A percentile compares a stretch with the other conserved stretches of the same genome.
phyloP scores from a whole-genome alignment of 2,329 filamentous ascomycete genomes.

The Monosporascus cannonballus region DNA sequence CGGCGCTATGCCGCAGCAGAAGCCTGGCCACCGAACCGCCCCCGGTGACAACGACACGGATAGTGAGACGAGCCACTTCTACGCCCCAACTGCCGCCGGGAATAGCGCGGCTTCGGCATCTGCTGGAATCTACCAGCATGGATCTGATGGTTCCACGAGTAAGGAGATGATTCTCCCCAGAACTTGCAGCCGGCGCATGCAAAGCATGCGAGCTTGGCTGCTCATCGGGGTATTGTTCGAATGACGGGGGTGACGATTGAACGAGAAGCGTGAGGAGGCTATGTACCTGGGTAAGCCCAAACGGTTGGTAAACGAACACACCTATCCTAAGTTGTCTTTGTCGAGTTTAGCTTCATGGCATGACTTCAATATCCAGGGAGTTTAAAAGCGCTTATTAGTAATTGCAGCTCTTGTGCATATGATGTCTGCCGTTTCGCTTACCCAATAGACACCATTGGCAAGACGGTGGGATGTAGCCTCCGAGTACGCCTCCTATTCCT shows the following conservation, averaged over 20 bases:
- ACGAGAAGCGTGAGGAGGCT: background rate
- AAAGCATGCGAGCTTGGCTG: background rate
- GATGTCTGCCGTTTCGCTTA: no score
- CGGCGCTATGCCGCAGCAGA: background rate
- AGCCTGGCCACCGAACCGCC: background rate
- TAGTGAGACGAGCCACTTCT: background rate
- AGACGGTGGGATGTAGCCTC: no score
- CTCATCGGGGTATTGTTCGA: background rate
- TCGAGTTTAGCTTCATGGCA: no score
- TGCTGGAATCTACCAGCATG: background rate
- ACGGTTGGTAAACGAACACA: background rate
- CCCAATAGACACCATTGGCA: no score
- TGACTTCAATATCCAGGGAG: no score
- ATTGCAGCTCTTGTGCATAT: no score
- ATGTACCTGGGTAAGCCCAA: background rate
- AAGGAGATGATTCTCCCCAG: background rate
- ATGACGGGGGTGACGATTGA: background rate
- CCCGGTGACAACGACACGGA: background rate
- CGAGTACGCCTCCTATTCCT: no score
- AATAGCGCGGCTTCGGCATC: background rate
- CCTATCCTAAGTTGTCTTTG: no score
- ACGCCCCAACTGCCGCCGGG: background rate
- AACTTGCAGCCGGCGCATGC: background rate
- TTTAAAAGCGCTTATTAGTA: no score
- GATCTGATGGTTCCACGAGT: background rate